Evolutionary conservation across 2,329 filamentous ascomycete genomes (phyloP).

Genomic region (Phialophora tarda): DNA sequence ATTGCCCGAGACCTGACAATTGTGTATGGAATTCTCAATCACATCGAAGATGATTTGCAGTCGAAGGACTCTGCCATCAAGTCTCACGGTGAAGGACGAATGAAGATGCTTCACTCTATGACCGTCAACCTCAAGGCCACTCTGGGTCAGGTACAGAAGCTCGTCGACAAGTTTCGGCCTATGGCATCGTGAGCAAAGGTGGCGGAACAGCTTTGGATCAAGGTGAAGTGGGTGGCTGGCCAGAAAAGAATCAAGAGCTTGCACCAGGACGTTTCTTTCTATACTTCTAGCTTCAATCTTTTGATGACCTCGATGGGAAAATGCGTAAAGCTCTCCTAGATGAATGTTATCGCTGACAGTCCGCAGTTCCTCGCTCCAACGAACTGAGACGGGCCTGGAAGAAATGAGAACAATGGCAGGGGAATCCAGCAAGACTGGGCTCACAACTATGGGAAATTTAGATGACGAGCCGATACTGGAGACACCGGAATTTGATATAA

Average conservation of each 20-base stretch:
- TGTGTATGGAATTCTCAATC: conserved; percentile 8
- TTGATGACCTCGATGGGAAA: conserved; percentile 19
- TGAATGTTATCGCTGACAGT: background rate
- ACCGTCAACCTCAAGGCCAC: conserved; percentile 15
- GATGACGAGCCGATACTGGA: background rate
- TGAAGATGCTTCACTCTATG: conserved; percentile 16
- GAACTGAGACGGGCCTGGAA: background rate
- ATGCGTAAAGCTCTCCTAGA: background rate
- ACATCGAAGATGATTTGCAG: conserved; percentile 15
- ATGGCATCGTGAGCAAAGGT: conserved; percentile 2
- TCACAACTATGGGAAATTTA: background rate
- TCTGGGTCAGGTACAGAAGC: conserved; percentile 9
- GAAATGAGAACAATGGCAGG: background rate
- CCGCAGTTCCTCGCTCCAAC: background rate
- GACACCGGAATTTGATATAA: background rate
- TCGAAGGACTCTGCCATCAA: conserved; percentile 11
- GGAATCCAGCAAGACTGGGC: background rate
- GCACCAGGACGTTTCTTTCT: conserved; percentile 15
- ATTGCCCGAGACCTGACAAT: conserved; percentile 8
- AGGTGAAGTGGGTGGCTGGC: conserved; percentile 2
- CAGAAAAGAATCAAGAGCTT: conserved; percentile 3
- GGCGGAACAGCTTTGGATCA: background rate
- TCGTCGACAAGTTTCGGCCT: conserved; percentile 16
- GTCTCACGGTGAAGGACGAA: conserved; percentile 8
- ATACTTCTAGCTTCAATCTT: conserved; percentile 9